Evolutionary conservation across 225 moss, liverwort and hornwort genomes (phyloP).

Genomic region (Anthoceros angustus): DNA sequence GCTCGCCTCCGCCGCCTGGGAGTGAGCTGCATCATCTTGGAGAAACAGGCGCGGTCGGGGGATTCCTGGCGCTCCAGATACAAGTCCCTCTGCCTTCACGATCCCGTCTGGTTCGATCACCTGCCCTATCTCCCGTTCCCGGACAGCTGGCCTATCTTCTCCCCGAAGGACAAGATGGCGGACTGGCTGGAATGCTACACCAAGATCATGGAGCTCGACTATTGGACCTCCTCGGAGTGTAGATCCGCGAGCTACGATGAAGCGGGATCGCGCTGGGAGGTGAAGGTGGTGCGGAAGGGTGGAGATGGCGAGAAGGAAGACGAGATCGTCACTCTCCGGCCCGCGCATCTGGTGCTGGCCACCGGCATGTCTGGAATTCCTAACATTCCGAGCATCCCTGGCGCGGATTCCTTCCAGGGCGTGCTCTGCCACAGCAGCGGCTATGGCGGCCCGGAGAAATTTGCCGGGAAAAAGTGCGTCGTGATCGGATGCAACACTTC

Average conservation of each 20-base stretch:
- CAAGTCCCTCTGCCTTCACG: slow-evolving; percentile 14
- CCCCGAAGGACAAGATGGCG: slow-evolving; percentile 14
- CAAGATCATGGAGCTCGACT: slow-evolving; percentile 14
- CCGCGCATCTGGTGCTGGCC: slow-evolving; percentile 11
- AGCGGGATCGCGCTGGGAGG: slow-evolving; percentile 8
- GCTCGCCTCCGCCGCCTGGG: slow-evolving; percentile 11
- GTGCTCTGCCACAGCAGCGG: slow-evolving; percentile 12
- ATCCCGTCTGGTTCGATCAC: slow-evolving; percentile 16
- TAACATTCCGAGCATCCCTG: slow-evolving; percentile 7
- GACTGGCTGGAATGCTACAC: slow-evolving; percentile 18
- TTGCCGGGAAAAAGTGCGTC: slow-evolving; percentile 13
- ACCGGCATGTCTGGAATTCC: slow-evolving; percentile 15
- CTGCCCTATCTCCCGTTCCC: slow-evolving; percentile 17
- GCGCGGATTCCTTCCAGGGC: slow-evolving; percentile 10
- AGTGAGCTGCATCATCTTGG: slow-evolving; percentile 13
- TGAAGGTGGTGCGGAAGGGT: slow-evolving; percentile 1
- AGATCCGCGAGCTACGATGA: slow-evolving; percentile 6
- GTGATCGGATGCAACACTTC: slow-evolving; percentile 14
- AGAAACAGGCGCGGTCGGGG: slow-evolving; percentile 11
- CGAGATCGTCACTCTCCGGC: background rate
- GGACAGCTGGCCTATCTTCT: slow-evolving; percentile 13
- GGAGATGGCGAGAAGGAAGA: background rate
- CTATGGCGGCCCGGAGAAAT: slow-evolving; percentile 6
- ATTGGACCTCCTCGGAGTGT: slow-evolving; percentile 11
- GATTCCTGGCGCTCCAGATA: slow-evolving; percentile 16